Conservation (phyloP, 768 basidiomycete species). For the Leccinum truebloodii region DNA sequence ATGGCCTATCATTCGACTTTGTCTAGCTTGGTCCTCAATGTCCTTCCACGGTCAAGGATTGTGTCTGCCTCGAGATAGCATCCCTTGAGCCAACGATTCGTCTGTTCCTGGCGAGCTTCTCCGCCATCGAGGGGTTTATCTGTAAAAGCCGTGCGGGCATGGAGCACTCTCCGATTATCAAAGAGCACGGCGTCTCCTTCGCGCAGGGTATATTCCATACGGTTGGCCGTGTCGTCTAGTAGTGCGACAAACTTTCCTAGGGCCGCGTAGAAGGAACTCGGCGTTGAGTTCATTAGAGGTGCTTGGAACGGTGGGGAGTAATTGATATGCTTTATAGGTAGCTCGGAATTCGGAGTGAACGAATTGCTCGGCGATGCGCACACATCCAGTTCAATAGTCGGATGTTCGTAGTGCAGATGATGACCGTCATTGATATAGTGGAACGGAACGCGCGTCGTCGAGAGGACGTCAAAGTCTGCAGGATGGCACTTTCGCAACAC, state of each 20-base stretch:
- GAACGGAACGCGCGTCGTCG: constrained; percentile 70
- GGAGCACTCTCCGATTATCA: constrained; percentile 88
- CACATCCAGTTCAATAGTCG: constrained; percentile 66
- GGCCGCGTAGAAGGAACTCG: constrained; percentile 59
- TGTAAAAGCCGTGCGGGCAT: constrained; percentile 81
- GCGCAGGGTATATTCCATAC: constrained; percentile 62
- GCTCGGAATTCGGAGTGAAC: constrained; percentile 4
- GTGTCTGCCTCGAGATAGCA: constrained; percentile 74
- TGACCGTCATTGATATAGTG: constrained; percentile 92
- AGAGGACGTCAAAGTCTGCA: constrained; percentile 57
- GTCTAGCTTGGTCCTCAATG: constrained; percentile 39
- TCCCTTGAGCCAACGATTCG: constrained; percentile 88
- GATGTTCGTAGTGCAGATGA: constrained; percentile 70
- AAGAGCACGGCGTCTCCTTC: constrained; percentile 91
- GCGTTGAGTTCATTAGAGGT: constrained; percentile 56
- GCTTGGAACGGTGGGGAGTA: constrained; percentile 97
- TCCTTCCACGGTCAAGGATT: constrained; percentile 59
- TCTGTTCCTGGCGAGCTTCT: constrained; percentile 44
- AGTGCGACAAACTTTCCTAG: constrained; percentile 59
- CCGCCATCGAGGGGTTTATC: constrained; percentile 33
- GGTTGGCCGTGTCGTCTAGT: constrained; percentile 51
- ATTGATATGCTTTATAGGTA: constrained; percentile 67
- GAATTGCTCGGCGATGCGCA: constrained; percentile 7
- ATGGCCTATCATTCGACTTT: not conserved
- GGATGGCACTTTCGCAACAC: constrained; percentile 48